Percentiles rank a stretch among this genome's conserved stretches.
phyloP scores from a whole-genome alignment of 2,329 filamentous ascomycete species.

The Fusarium irregulare region DNA sequence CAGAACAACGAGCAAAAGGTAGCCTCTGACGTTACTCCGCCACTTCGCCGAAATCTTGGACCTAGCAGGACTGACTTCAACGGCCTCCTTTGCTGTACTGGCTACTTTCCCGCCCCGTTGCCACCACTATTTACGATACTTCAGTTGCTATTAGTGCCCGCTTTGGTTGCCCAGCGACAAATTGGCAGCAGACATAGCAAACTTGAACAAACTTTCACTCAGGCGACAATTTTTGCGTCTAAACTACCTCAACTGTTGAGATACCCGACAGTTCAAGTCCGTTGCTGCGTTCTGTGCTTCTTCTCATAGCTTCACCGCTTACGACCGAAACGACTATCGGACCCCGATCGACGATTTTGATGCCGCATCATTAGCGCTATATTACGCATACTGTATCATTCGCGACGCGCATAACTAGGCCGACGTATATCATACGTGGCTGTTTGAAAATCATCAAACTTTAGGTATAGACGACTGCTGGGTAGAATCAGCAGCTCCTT shows the following conservation, averaged over 20 bases:
- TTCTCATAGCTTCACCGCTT: conserved; percentile 36
- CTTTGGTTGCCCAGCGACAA: conserved; percentile 30
- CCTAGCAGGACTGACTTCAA: neutral
- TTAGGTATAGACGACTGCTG: conserved; percentile 29
- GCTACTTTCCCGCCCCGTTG: conserved; percentile 28
- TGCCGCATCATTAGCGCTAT: conserved; percentile 35
- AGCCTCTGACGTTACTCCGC: conserved; percentile 41
- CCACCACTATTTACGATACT: conserved; percentile 14
- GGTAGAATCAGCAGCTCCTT: conserved; percentile 40
- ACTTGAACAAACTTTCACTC: conserved; percentile 15
- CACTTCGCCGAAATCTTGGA: conserved; percentile 25
- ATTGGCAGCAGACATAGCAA: neutral
- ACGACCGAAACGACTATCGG: conserved; percentile 38
- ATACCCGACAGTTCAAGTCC: conserved; percentile 18
- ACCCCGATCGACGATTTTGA: conserved; percentile 40
- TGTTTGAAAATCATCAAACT: neutral
- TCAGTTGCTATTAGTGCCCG: conserved; percentile 8
- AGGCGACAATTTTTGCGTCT: neutral
- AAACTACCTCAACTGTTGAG: neutral
- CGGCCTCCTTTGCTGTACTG: conserved; percentile 43
- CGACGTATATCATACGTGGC: conserved; percentile 15
- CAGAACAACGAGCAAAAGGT: conserved; percentile 25
- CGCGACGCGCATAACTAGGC: conserved; percentile 9
- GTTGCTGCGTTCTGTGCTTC: conserved; percentile 14
- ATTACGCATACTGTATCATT: conserved; percentile 25